A percentile compares a stretch with the other conserved stretches of the same genome.
These are phyloP conservation scores for Gymnopilus junonius DNA, from an alignment of 768 basidiomycete genomes.

Conservation along the genomic window DNA sequence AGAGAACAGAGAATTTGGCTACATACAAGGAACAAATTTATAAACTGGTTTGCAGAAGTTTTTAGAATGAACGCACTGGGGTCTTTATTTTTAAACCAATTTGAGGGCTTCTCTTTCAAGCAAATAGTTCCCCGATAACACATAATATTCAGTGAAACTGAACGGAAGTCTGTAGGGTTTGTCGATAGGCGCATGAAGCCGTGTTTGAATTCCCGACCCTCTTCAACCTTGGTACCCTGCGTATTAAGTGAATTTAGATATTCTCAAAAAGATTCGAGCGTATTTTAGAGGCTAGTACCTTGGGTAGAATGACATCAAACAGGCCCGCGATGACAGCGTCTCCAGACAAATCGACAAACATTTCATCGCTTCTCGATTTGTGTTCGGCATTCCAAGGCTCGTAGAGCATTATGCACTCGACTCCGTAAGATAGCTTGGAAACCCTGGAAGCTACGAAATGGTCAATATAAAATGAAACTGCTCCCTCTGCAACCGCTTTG, in stretches of 20 bases:
- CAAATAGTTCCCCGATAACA: too few relatives aligned
- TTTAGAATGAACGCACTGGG: neutral
- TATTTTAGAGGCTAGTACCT: too few relatives aligned
- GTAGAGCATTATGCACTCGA: conserved; percentile 29
- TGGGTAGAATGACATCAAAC: conserved; percentile 41
- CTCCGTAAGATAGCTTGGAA: conserved; percentile 26
- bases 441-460: conserved; percentile 24
- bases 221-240: too few relatives aligned
- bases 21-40: too few relatives aligned
- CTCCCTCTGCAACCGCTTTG: conserved; percentile 30
- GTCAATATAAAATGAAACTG: conserved; percentile 27
- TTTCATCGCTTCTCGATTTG: conserved; percentile 28
- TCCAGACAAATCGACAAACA: conserved; percentile 35
- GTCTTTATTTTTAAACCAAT: conserved; percentile 3
- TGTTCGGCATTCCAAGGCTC: conserved; percentile 44
- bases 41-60: neutral
- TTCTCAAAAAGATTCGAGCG: too few relatives aligned
- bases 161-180: too few relatives aligned
- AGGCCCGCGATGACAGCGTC: conserved; percentile 33
- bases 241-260: too few relatives aligned
- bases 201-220: too few relatives aligned
- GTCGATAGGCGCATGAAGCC: too few relatives aligned
- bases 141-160: too few relatives aligned
- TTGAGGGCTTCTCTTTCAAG: too few relatives aligned
- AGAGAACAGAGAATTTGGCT: conserved; percentile 13